These are phyloP conservation scores for Cystoisospora suis DNA, from an alignment of 169 alveolate genomes.

Conservation along the genomic window DNA sequence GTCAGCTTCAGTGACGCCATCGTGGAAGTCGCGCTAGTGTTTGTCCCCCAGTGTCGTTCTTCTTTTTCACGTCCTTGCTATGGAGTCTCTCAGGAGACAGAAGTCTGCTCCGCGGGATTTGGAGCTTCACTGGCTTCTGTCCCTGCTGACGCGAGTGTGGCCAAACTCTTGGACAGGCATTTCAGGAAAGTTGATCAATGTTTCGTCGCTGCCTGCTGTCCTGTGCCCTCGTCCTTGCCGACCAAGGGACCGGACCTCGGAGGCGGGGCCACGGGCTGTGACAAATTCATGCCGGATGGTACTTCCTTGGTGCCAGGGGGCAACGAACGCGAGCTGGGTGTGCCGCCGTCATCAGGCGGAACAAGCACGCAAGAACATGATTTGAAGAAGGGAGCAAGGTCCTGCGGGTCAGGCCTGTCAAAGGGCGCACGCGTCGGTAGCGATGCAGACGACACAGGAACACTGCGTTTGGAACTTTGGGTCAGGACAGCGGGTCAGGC, in stretches of 20 bases:
- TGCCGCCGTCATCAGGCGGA: no score
- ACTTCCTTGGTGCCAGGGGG: no score
- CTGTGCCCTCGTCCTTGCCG: no score
- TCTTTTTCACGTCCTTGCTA: neutral
- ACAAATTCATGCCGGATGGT: no score
- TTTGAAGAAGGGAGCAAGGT: no score
- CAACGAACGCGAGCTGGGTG: no score
- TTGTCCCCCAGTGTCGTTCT: neutral
- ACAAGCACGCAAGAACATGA: no score
- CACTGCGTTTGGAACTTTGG: slow-evolving; percentile 12
- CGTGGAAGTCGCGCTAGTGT: slow-evolving; percentile 28
- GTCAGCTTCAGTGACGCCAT: slow-evolving; percentile 8
- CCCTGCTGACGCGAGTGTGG: neutral
- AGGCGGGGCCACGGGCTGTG: no score
- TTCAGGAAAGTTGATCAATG: slow-evolving; percentile 8
- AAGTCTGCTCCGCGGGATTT: neutral
- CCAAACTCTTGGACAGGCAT: neutral
- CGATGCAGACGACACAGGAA: no score
- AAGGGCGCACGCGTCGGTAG: no score
- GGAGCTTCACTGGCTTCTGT: neutral
- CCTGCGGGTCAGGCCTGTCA: no score
- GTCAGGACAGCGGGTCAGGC: slow-evolving; percentile 34
- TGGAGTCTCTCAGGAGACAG: neutral
- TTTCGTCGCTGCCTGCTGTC: neutral
- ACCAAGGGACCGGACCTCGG: no score